phyloP scores from a whole-genome alignment of 192 early-diverging fungal species.

The Coemansia sp. region DNA sequence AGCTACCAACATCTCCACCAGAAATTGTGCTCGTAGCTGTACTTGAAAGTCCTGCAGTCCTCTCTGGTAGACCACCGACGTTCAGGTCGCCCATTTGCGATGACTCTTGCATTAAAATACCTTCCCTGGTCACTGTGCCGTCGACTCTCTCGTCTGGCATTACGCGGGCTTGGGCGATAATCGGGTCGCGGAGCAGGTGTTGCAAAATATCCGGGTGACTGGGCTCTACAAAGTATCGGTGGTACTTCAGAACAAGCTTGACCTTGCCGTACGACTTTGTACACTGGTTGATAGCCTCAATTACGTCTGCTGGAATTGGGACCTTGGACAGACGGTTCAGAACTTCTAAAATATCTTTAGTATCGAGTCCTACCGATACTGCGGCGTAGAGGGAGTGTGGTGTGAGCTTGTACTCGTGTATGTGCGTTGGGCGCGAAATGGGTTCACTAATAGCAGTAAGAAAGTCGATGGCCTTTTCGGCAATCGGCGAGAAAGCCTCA shows the following conservation, averaged over 20 bases:
- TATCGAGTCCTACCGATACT: conserved; percentile 86
- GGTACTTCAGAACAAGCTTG: conserved; percentile 93
- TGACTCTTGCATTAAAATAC: conserved; percentile 58
- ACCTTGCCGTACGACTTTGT: conserved; percentile 94
- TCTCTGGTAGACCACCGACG: conserved; percentile 63
- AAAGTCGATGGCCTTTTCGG: conserved; percentile 95
- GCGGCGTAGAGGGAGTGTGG: conserved; percentile 95
- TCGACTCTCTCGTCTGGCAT: conserved; percentile 49
- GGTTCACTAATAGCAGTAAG: conserved; percentile 97
- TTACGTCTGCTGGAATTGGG: conserved; percentile 68
- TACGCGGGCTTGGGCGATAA: conserved; percentile 71
- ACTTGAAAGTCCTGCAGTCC: neutral
- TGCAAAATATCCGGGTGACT: conserved; percentile 78
- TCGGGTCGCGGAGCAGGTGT: conserved; percentile 70
- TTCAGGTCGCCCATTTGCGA: conserved; percentile 68
- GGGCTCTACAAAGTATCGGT: conserved; percentile 93
- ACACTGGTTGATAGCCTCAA: conserved; percentile 72
- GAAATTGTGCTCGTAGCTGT: neutral
- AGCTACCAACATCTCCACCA: conserved; percentile 8
- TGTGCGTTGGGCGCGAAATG: conserved; percentile 66
- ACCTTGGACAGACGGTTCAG: too few relatives aligned
- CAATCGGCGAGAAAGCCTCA: conserved; percentile 96
- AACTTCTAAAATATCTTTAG: too few relatives aligned
- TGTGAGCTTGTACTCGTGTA: conserved; percentile 88
- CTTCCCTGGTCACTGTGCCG: conserved; percentile 39